phyloP scores from a whole-genome alignment of 306 rosid species.

The Spatholobus suberectus region DNA sequence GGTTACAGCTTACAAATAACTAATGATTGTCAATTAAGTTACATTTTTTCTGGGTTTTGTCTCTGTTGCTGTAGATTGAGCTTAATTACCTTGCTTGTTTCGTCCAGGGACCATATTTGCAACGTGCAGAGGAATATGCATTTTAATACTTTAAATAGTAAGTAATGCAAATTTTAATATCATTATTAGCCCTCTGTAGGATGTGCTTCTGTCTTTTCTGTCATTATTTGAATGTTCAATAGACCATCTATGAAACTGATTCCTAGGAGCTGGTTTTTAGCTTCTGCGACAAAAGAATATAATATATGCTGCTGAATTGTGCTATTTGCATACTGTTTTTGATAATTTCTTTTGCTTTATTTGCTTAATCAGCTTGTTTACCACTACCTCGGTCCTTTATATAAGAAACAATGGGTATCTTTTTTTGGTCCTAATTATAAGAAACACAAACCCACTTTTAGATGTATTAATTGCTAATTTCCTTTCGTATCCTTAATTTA shows the following conservation, averaged over 20 bases:
- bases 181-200: conserved; percentile 1
- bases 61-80: conserved; percentile 34
- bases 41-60: not conserved
- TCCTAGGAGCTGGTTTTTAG: conserved; percentile 17
- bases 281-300: not conserved
- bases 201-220: not conserved
- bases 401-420: no score
- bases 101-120: conserved; percentile 86
- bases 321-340: not conserved
- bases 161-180: conserved; percentile 48
- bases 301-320: not conserved
- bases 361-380: conserved; percentile 13
- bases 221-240: not conserved
- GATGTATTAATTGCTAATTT: no score
- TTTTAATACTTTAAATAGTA: conserved; percentile 82
- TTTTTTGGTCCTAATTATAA: no score
- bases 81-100: conserved; percentile 41
- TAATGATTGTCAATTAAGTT: not conserved
- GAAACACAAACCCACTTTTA: no score
- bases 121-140: conserved; percentile 87
- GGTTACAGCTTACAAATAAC: conserved; percentile 66
- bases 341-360: conserved; percentile 2
- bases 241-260: not conserved
- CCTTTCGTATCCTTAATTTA: no score
- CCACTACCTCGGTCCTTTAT: no score